Evolutionary conservation across 148 eudicot species (phyloP), one percentile per base, ranked within the genome.

Genomic region (Rhododendron griersonianum): DNA sequence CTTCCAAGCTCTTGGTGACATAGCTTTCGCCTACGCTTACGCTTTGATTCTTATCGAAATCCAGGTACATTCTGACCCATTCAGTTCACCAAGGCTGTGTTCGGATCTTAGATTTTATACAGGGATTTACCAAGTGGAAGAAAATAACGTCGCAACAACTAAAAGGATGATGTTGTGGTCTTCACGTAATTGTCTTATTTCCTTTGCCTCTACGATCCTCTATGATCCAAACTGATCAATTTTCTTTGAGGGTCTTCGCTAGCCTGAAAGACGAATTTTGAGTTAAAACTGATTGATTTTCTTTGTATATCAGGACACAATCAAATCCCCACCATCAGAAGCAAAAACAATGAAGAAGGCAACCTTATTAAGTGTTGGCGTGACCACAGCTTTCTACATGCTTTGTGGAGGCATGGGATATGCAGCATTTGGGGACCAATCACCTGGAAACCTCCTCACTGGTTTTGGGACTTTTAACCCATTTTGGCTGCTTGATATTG

Each of bases 401-500:
- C 87, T 90, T 2, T 92, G 94, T 81, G 94, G 93, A 5, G 87
- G 91, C 69, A 87, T 90, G 87, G 94, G 94, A 1, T 92, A 92
- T 78, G 94, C 93, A 1, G 93, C 94, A 0, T 92, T 90, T 84
- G 94, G 93, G 21, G 92, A 92, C 85, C 84, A 73, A 5, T 89
- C 94, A 18, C 94, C 93, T 0, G 93, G 92, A 7, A 92, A 92
- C 51, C 93, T 92, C 61, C 89, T 92, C 13, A 90, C 94, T 0
- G 94, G 92, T 5, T 92, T 92, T 63, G 93, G 94, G 1, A 88
- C 82, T 84, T 91, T 89, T 88, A 90, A 92, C 86, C 94, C 93
- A 0, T 92, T 44, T 44, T 92, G 94, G 93, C 92, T 91, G 37
- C 80, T 92, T 1, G 92, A 92, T 87, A 90, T 91, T 61, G 94